A percentile compares a stretch with the other conserved stretches of the same genome.
Conservation (phyloP, 1,139 yeast species). For the Ogataea hybrid region DNA sequence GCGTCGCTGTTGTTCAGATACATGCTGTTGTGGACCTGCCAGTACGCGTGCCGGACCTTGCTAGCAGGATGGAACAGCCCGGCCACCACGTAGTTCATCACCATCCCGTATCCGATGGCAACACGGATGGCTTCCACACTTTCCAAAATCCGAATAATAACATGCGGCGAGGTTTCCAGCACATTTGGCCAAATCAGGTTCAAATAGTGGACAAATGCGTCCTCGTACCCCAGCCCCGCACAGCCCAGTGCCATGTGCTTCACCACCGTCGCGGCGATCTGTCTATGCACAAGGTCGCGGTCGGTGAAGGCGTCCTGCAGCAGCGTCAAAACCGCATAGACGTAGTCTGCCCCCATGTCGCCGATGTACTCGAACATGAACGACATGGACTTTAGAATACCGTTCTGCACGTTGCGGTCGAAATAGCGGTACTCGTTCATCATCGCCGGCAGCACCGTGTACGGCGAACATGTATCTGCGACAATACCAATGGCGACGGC, state of each 20-base stretch:
- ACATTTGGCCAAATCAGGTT: conserved; percentile 81
- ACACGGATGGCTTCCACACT: conserved; percentile 73
- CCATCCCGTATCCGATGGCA: conserved; percentile 73
- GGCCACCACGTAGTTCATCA: conserved; percentile 76
- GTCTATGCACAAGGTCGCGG: conserved; percentile 90
- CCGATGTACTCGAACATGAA: conserved; percentile 93
- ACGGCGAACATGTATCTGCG: conserved; percentile 91
- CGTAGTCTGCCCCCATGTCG: conserved; percentile 76
- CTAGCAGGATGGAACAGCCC: conserved; percentile 94
- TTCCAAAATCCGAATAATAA: conserved; percentile 76
- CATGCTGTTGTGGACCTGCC: conserved; percentile 78
- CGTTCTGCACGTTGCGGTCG: conserved; percentile 92
- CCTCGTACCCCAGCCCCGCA: conserved; percentile 72
- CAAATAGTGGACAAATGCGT: conserved; percentile 69
- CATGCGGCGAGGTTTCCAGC: conserved; percentile 94
- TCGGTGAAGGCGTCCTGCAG: conserved; percentile 90
- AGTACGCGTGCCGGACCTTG: conserved; percentile 79
- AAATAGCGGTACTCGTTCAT: conserved; percentile 96
- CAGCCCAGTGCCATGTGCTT: conserved; percentile 81
- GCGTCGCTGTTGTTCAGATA: conserved; percentile 76
- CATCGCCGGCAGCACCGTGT: conserved; percentile 91
- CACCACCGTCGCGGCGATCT: conserved; percentile 89
- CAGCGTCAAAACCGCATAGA: conserved; percentile 77
- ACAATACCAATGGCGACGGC: conserved; percentile 98
- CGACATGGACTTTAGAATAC: conserved; percentile 89